Conservation (phyloP, 2,329 filamentous ascomycete species). For the Herpomyces periplanetae region DNA sequence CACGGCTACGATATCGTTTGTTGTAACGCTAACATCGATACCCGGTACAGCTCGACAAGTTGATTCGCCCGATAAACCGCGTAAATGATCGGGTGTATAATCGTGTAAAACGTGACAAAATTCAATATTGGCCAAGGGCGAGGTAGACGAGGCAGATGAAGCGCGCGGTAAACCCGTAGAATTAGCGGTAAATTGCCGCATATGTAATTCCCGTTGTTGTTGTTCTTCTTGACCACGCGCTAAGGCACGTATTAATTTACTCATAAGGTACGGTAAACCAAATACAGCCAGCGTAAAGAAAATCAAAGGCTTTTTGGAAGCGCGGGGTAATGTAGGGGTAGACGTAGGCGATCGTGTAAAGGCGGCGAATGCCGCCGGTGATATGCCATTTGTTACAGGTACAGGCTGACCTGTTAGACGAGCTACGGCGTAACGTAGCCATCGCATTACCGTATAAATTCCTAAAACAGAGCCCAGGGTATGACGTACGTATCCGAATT, state of each 20-base stretch:
- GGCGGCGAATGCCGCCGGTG: constrained; percentile 53
- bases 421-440: constrained; percentile 61
- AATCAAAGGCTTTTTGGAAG: constrained; percentile 73
- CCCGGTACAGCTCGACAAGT: constrained; percentile 16
- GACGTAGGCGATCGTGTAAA: constrained; percentile 20
- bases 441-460: constrained; percentile 79
- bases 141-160: too few species aligned
- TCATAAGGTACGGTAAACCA: constrained; percentile 80
- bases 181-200: constrained; percentile 13
- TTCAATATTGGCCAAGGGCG: constrained; percentile 62
- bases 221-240: constrained; percentile 56
- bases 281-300: constrained; percentile 86
- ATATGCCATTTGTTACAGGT: constrained; percentile 49
- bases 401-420: constrained; percentile 69
- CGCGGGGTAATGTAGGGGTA: constrained; percentile 16
- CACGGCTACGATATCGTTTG: constrained; percentile 78
- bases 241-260: constrained; percentile 58
- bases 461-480: constrained; percentile 72
- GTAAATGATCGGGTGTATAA: constrained; percentile 33
- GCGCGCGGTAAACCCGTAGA: constrained; percentile 10
- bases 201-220: constrained; percentile 15
- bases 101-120: constrained; percentile 87
- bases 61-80: constrained; percentile 9
- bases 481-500: constrained; percentile 68
- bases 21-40: constrained; percentile 62